phyloP scores from a whole-genome alignment of 805 yeast species.

The Yarrowia sp. region DNA sequence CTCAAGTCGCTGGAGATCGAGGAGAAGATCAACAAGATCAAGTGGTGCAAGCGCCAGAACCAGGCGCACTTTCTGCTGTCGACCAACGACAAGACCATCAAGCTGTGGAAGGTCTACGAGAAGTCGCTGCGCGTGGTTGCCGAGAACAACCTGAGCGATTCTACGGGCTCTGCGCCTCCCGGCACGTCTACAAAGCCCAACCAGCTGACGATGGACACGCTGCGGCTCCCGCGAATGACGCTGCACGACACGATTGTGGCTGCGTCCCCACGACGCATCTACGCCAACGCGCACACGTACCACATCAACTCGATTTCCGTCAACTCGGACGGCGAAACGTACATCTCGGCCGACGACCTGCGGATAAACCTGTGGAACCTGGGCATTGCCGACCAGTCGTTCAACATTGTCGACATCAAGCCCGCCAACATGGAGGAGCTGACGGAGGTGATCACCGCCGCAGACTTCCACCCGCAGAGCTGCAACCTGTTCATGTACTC shows the following conservation, averaged over 20 bases:
- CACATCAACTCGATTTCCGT: conserved; percentile 95
- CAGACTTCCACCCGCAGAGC: conserved; percentile 90
- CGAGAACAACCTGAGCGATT: conserved; percentile 66
- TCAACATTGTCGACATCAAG: conserved; percentile 95
- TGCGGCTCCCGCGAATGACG: conserved; percentile 84
- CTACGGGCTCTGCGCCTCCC: conserved; percentile 22
- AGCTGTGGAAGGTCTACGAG: conserved; percentile 94
- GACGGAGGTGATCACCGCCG: conserved; percentile 94
- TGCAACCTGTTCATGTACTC: conserved; percentile 96
- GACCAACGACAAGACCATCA: conserved; percentile 97
- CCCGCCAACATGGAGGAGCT: conserved; percentile 99
- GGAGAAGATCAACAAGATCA: conserved; percentile 95
- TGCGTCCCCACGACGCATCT: conserved; percentile 88
- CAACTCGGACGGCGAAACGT: conserved; percentile 95
- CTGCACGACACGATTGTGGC: conserved; percentile 92
- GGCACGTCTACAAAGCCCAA: conserved; percentile 31
- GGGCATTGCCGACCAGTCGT: conserved; percentile 89
- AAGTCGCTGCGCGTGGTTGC: conserved; percentile 87
- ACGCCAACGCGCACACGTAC: conserved; percentile 95
- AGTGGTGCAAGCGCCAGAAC: conserved; percentile 88
- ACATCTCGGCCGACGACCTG: conserved; percentile 86
- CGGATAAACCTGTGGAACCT: conserved; percentile 95
- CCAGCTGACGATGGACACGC: conserved; percentile 39
- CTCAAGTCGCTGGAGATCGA: conserved; percentile 93
- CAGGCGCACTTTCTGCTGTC: conserved; percentile 86